Percentiles rank a stretch among this genome's conserved stretches.
phyloP scores from a whole-genome alignment of 345 rosid genomes.

The Brassica nigra region DNA sequence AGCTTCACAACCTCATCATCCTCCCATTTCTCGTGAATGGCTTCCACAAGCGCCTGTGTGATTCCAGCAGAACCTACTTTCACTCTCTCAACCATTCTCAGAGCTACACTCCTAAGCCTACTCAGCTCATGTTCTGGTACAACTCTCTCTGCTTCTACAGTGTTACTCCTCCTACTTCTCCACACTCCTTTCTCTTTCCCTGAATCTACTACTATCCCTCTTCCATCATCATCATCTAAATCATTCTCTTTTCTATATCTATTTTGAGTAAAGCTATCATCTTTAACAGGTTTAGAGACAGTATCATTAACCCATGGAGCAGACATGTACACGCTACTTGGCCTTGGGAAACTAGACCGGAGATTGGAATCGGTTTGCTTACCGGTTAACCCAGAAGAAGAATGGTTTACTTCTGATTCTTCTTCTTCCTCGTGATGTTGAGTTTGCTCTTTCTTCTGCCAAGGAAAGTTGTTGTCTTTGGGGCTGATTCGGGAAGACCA shows the following conservation, averaged over 20 bases:
- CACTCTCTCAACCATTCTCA: constrained; percentile 81
- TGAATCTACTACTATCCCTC: constrained; percentile 7
- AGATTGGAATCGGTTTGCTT: constrained; percentile 35
- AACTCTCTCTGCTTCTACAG: constrained; percentile 55
- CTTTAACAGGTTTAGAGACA: constrained; percentile 38
- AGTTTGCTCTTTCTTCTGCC: constrained; percentile 57
- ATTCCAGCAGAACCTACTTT: constrained; percentile 84
- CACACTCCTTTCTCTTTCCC: constrained; percentile 32
- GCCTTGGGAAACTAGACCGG: constrained; percentile 37
- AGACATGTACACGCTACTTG: constrained; percentile 33
- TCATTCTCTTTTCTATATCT: constrained; percentile 14
- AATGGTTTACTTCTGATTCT: constrained; percentile 23
- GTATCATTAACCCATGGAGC: constrained; percentile 77
- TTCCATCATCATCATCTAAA: constrained; percentile 2
- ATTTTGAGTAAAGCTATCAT: constrained; percentile 18
- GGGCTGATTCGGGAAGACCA: constrained; percentile 66
- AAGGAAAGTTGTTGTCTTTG: constrained; percentile 57
- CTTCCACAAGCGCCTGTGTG: constrained; percentile 66
- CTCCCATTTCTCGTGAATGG: constrained; percentile 78
- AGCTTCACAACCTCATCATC: constrained; percentile 82
- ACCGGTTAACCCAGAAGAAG: constrained; percentile 29
- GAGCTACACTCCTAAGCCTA: constrained; percentile 71
- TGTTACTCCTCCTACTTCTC: constrained; percentile 52
- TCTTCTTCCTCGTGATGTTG: constrained; percentile 24
- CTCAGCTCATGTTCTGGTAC: constrained; percentile 74